Evolutionary conservation across 73 alveolate genomes (phyloP).

Genomic region (Tetrahymena thermophila): DNA sequence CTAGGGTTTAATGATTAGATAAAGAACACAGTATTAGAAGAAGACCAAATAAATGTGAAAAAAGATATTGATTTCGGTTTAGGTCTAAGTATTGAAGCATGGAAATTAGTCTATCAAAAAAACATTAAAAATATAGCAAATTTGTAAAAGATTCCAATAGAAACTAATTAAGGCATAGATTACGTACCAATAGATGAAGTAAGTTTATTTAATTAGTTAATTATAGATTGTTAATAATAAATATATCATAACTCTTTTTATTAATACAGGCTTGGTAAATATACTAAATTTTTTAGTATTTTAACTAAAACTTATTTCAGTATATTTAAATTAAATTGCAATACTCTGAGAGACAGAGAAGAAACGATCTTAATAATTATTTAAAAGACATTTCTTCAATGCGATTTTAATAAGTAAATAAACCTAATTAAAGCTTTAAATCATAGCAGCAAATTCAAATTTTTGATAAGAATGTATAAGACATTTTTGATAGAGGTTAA

Average conservation of each 20-base stretch:
- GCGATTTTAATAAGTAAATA: background rate
- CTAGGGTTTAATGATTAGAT: background rate
- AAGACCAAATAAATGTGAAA: background rate
- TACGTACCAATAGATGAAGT: background rate
- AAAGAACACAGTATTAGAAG: background rate
- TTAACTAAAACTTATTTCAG: background rate
- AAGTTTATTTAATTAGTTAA: background rate
- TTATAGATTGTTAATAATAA: background rate
- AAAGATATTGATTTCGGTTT: background rate
- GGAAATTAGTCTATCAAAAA: background rate
- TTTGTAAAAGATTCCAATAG: background rate
- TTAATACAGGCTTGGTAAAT: background rate
- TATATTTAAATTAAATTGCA: background rate
- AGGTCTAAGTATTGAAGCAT: background rate
- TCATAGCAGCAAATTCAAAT: background rate
- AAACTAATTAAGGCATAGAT: background rate
- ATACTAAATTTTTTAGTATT: background rate
- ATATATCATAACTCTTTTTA: background rate
- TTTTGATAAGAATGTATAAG: background rate
- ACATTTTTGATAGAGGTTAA: background rate
- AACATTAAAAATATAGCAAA: background rate
- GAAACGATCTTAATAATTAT: background rate
- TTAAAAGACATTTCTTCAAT: background rate
- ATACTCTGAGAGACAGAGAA: background rate
- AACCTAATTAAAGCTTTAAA: background rate